Percentiles rank a stretch among this genome's conserved stretches.
These are phyloP conservation scores for Nicotiana paniculata DNA, from an alignment of 257 asterid species.

Conservation along the genomic window DNA sequence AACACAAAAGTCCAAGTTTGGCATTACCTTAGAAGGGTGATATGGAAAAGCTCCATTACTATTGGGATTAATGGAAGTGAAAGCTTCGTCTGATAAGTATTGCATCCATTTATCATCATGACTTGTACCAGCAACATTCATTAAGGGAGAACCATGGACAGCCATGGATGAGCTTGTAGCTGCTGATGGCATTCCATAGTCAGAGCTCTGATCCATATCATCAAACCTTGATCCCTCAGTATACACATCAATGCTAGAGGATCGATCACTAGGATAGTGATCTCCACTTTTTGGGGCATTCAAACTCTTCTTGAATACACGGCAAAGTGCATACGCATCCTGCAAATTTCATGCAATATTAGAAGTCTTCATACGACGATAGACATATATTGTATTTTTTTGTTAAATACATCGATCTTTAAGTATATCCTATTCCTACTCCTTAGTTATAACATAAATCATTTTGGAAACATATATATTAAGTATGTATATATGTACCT, in stretches of 20 bases:
- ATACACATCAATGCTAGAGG: conserved; percentile 51
- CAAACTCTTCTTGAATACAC: conserved; percentile 88
- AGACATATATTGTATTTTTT: too few species aligned
- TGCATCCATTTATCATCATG: conserved; percentile 63
- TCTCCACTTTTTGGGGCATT: conserved; percentile 58
- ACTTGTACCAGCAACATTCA: conserved; percentile 23
- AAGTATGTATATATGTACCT: conserved; percentile 30
- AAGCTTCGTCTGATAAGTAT: conserved; percentile 74
- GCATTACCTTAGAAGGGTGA: conserved; percentile 71
- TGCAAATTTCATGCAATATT: conserved; percentile 8
- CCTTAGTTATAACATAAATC: too few species aligned
- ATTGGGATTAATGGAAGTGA: conserved; percentile 36
- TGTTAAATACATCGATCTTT: too few species aligned
- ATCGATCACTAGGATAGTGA: conserved; percentile 43
- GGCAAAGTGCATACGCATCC: conserved; percentile 97
- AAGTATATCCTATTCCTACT: too few species aligned
- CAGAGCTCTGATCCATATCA: conserved; percentile 36
- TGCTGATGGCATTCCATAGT: conserved; percentile 28
- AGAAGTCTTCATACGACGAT: too few species aligned
- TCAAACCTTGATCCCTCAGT: conserved; percentile 39
- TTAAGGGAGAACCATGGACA: conserved; percentile 29
- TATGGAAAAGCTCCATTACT: conserved; percentile 30
- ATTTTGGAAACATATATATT: too few species aligned
- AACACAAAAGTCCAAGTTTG: not conserved
- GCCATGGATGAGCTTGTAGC: conserved; percentile 29